These are phyloP conservation scores for Chlorella variabilis DNA, from an alignment of 163 green algal species.

Conservation along the genomic window DNA sequence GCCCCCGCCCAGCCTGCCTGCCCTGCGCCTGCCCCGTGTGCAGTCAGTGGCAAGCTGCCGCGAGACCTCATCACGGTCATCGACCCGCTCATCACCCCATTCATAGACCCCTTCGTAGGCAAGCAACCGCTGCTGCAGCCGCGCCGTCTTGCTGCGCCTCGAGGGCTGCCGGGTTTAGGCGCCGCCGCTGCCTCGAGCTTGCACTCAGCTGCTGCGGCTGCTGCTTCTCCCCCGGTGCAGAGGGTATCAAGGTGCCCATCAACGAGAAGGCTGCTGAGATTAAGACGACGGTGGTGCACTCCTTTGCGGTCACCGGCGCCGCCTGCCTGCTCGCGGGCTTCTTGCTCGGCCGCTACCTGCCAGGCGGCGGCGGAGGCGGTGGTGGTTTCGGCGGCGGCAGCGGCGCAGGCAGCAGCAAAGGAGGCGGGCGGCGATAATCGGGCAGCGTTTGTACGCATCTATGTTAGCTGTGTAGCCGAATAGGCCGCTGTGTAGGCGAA, in stretches of 20 bases:
- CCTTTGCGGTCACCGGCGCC: conserved; percentile 8
- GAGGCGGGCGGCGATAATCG: conserved; percentile 4
- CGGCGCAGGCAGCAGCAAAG: neutral
- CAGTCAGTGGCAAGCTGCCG: neutral
- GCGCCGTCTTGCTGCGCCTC: no score
- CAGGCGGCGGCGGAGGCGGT: neutral
- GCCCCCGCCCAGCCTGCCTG: neutral
- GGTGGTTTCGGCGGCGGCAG: neutral
- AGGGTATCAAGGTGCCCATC: conserved; percentile 33
- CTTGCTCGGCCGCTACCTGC: neutral
- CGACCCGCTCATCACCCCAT: conserved; percentile 43
- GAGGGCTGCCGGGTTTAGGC: no score
- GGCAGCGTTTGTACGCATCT: no score
- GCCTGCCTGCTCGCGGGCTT: conserved; percentile 12
- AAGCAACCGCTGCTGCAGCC: no score
- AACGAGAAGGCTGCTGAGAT: conserved; percentile 28
- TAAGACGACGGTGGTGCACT: neutral
- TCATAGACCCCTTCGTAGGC: conserved; percentile 49
- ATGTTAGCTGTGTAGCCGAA: no score
- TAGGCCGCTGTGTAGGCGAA: no score
- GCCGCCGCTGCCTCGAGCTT: neutral
- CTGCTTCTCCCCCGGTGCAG: neutral
- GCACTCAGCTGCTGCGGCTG: no score
- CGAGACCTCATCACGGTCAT: conserved; percentile 23
- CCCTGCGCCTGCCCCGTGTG: neutral